Conservation (phyloP, 345 rosid genomes). For the Acer yangbiense region DNA sequence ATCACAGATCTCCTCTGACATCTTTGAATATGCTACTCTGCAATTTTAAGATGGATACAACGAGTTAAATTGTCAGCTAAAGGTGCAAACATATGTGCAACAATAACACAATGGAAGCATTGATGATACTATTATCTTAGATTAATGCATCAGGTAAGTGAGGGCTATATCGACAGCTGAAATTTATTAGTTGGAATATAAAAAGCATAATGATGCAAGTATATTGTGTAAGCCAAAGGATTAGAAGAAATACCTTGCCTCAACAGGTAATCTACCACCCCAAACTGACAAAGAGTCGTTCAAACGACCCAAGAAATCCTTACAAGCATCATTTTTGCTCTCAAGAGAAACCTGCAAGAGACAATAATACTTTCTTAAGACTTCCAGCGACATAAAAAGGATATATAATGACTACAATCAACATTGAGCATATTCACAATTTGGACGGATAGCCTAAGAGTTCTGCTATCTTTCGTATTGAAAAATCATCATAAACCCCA, state of each 20-base stretch:
- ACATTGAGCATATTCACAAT: constrained; percentile 1
- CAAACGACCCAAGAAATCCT: constrained; percentile 57
- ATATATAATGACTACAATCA: not conserved
- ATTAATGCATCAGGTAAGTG: not conserved
- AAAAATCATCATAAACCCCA: not conserved
- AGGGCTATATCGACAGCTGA: not conserved
- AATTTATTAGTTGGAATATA: not conserved
- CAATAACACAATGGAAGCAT: not conserved
- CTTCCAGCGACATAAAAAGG: not conserved
- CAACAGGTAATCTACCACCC: constrained; percentile 62
- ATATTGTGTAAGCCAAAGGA: not conserved
- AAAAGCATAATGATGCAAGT: not conserved
- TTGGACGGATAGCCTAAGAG: not conserved
- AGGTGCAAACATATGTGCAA: not conserved
- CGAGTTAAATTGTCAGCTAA: not conserved
- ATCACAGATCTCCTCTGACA: constrained; percentile 76
- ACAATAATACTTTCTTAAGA: constrained; percentile 13
- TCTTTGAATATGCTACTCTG: constrained; percentile 84
- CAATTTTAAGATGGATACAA: constrained; percentile 1
- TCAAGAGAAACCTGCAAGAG: constrained; percentile 71
- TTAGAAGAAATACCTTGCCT: constrained; percentile 65
- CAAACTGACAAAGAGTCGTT: constrained; percentile 72
- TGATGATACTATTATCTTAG: no score
- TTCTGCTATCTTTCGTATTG: not conserved
- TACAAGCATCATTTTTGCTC: constrained; percentile 62